Percentiles rank a stretch among this genome's conserved stretches.
phyloP scores from a whole-genome alignment of 106 monocot genomes.

The Dactylorhiza incarnata region DNA sequence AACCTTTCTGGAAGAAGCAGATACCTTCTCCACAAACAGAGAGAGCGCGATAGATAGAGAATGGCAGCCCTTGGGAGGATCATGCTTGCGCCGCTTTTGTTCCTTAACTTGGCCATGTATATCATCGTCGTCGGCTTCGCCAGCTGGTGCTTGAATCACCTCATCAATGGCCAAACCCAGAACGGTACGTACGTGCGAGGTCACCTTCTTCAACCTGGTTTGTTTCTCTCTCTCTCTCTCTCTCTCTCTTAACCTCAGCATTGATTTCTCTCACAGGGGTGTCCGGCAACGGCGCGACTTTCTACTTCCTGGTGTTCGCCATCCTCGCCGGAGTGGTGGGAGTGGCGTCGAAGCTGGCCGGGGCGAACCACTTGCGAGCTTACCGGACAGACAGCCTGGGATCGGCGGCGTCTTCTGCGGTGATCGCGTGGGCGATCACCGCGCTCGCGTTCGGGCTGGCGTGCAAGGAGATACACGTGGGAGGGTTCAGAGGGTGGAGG shows the following conservation, averaged over 20 bases:
- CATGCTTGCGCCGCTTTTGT: conserved; percentile 31
- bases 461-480: conserved; percentile 72
- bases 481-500: conserved; percentile 67
- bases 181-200: conserved; percentile 27
- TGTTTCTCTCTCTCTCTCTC: too few relatives aligned
- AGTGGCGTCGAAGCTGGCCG: conserved; percentile 66
- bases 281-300: conserved; percentile 67
- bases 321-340: conserved; percentile 79
- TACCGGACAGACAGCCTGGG: conserved; percentile 64
- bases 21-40: too few relatives aligned
- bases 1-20: too few relatives aligned
- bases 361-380: conserved; percentile 49
- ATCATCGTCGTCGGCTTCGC: conserved; percentile 49
- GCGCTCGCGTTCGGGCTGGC: conserved; percentile 76
- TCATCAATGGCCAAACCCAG: conserved; percentile 48
- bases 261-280: conserved; percentile 20
- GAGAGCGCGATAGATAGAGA: too few relatives aligned
- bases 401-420: conserved; percentile 36
- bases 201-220: not conserved
- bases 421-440: conserved; percentile 67
- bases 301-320: conserved; percentile 78
- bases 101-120: conserved; percentile 46
- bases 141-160: conserved; percentile 55
- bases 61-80: conserved; percentile 18
- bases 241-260: not conserved